Conservation (phyloP, 805 yeast species). For the Schwanniomyces pseudopolymorphus region DNA sequence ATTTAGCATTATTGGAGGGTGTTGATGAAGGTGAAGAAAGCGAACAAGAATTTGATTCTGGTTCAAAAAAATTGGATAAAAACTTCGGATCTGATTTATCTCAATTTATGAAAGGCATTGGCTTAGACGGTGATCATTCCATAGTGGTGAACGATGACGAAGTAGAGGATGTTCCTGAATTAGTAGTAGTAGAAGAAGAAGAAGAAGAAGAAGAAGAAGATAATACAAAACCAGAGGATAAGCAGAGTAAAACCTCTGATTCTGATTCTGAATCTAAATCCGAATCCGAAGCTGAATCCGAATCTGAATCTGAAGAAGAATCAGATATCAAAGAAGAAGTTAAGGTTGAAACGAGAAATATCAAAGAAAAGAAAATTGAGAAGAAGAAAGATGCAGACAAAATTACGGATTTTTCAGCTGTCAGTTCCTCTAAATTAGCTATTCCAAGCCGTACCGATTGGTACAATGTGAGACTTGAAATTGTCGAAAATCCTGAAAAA, state of each 20-base stretch:
- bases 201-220: constrained; percentile 36
- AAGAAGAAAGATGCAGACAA: constrained; percentile 22
- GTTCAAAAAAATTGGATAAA: constrained; percentile 39
- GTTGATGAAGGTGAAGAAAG: constrained; percentile 52
- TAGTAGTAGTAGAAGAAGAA: constrained; percentile 32
- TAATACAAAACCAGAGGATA: constrained; percentile 25
- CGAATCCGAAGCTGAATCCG: constrained; percentile 12
- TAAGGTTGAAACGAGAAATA: constrained; percentile 15
- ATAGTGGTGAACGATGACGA: constrained; percentile 29
- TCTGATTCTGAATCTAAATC: constrained; percentile 11
- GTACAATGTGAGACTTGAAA: constrained; percentile 56
- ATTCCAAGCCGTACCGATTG: constrained; percentile 71
- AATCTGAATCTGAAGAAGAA: constrained; percentile 9
- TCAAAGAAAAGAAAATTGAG: constrained; percentile 15
- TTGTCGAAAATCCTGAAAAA: constrained; percentile 28
- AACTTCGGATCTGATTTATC: constrained; percentile 54
- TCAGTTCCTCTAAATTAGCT: constrained; percentile 53
- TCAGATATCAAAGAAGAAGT: constrained; percentile 11
- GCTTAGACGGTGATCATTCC: constrained; percentile 47
- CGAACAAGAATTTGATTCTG: constrained; percentile 51
- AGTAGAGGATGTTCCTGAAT: constrained; percentile 26
- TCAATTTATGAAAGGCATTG: constrained; percentile 65
- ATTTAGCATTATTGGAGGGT: constrained; percentile 60
- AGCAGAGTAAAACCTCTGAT: constrained; percentile 9
- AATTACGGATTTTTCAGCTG: constrained; percentile 43